A percentile compares a stretch with the other conserved stretches of the same genome.
Evolutionary conservation across 2,329 filamentous ascomycete species (phyloP).

Genomic region (Ophiostoma ulmi): DNA sequence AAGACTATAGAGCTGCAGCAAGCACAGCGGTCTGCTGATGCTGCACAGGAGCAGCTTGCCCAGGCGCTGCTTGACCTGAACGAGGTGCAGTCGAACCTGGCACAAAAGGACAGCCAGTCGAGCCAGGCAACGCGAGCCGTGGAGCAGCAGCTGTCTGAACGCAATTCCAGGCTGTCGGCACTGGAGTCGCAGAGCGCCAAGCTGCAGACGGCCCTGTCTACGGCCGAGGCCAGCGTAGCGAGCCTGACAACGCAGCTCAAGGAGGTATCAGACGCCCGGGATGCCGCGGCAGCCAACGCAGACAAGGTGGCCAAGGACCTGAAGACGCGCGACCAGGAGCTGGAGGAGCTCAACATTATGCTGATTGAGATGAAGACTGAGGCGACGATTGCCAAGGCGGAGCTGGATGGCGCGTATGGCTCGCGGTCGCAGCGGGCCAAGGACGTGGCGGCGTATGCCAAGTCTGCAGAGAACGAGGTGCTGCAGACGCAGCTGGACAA

Average conservation of each 20-base stretch:
- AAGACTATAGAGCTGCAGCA: slow-evolving; percentile 51
- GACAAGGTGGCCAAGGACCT: slow-evolving; percentile 41
- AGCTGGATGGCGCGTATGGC: slow-evolving; percentile 58
- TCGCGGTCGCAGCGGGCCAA: slow-evolving; percentile 54
- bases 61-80: slow-evolving; percentile 47
- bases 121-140: slow-evolving; percentile 26
- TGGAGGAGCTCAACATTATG: slow-evolving; percentile 48
- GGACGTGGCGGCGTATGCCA: slow-evolving; percentile 50
- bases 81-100: slow-evolving; percentile 29
- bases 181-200: slow-evolving; percentile 34
- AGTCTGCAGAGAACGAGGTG: slow-evolving; percentile 45
- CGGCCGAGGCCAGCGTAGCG: slow-evolving; percentile 38
- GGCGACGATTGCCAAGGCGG: slow-evolving; percentile 55
- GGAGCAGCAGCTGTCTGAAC: slow-evolving; percentile 27
- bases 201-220: slow-evolving; percentile 37
- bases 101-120: slow-evolving; percentile 22
- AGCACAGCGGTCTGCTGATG: slow-evolving; percentile 36
- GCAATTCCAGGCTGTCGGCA: slow-evolving; percentile 35
- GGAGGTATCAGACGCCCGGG: slow-evolving; percentile 31
- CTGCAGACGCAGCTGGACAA: slow-evolving; percentile 46
- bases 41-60: slow-evolving; percentile 47
- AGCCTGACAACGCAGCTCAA: slow-evolving; percentile 37
- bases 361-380: slow-evolving; percentile 58
- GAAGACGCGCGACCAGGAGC: slow-evolving; percentile 47
- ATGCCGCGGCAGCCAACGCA: slow-evolving; percentile 30